These are phyloP conservation scores for Trametes sp. DNA, from an alignment of 1,284 basidiomycete genomes.

Conservation along the genomic window DNA sequence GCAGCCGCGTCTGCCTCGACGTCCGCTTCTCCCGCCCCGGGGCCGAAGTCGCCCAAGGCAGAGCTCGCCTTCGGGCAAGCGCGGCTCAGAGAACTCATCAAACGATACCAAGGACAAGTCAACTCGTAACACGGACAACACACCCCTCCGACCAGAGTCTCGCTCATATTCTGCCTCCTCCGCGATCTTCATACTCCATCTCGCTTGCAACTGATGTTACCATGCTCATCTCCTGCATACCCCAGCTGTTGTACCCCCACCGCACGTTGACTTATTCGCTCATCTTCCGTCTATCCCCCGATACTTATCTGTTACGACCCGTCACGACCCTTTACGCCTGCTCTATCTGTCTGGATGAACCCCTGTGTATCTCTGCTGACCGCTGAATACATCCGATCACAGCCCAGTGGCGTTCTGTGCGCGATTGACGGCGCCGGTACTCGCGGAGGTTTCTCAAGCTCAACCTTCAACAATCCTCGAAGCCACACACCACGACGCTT, in stretches of 20 bases:
- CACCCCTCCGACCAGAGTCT: background rate
- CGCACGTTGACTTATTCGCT: conserved; percentile 30
- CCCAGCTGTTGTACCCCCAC: conserved; percentile 1
- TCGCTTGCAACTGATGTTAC: background rate
- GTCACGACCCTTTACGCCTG: conserved; percentile 20
- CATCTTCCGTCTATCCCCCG: conserved; percentile 4
- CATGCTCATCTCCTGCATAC: conserved; percentile 4
- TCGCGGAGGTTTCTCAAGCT: background rate
- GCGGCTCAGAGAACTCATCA: conserved; percentile 76
- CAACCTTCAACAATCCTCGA: background rate
- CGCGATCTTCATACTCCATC: conserved; percentile 2
- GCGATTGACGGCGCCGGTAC: background rate
- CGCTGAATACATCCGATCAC: background rate
- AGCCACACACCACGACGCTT: background rate
- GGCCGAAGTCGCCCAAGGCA: conserved; percentile 35
- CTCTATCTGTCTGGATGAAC: conserved; percentile 12
- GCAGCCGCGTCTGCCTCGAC: conserved; percentile 9
- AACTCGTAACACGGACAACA: conserved; percentile 19
- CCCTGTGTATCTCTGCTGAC: conserved; percentile 8
- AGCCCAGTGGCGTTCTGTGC: background rate
- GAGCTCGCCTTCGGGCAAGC: conserved; percentile 79
- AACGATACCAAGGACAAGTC: conserved; percentile 69
- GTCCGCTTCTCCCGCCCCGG: conserved; percentile 11
- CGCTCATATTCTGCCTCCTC: background rate
- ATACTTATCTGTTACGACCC: conserved; percentile 29